phyloP scores from a whole-genome alignment of 495 filamentous ascomycete genomes.

The Letharia columbiana region DNA sequence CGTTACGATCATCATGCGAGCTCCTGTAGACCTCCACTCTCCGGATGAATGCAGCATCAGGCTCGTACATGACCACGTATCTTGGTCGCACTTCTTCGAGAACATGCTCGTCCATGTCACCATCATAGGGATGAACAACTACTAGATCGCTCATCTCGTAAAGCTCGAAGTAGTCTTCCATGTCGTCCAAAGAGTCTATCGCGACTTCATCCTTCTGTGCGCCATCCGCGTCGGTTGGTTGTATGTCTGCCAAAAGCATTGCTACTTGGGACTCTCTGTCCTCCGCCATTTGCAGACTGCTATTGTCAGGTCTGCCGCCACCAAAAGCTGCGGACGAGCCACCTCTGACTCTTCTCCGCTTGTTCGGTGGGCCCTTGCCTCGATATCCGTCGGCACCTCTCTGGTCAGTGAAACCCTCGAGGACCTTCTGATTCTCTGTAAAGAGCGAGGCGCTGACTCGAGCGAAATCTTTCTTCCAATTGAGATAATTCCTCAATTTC shows the following conservation, averaged over 20 bases:
- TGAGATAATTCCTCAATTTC: slow-evolving; percentile 76
- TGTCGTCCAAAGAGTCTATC: slow-evolving; percentile 73
- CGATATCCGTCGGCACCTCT: slow-evolving; percentile 39
- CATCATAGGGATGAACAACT: slow-evolving; percentile 85
- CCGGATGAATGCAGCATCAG: slow-evolving; percentile 90
- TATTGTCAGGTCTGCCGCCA: slow-evolving; percentile 50
- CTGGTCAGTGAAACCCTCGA: slow-evolving; percentile 44
- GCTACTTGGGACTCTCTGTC: slow-evolving; percentile 71
- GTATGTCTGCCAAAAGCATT: slow-evolving; percentile 55
- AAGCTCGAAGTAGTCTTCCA: slow-evolving; percentile 86
- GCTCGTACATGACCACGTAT: slow-evolving; percentile 98
- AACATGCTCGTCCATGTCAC: slow-evolving; percentile 91
- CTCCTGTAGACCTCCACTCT: slow-evolving; percentile 93
- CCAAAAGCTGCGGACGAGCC: slow-evolving; percentile 53
- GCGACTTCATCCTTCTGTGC: slow-evolving; percentile 64
- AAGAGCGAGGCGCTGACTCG: slow-evolving; percentile 70
- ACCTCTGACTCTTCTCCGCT: slow-evolving; percentile 81
- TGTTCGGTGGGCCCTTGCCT: slow-evolving; percentile 69
- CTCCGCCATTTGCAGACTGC: slow-evolving; percentile 66
- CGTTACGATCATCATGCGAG: slow-evolving; percentile 79
- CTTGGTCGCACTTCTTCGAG: slow-evolving; percentile 86
- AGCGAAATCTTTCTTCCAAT: slow-evolving; percentile 85
- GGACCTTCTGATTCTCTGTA: slow-evolving; percentile 67
- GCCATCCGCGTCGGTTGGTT: slow-evolving; percentile 56
- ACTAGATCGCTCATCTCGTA: slow-evolving; percentile 88